A percentile compares a stretch with the other conserved stretches of the same genome.
phyloP scores from a whole-genome alignment of 148 eudicot genomes.

The Amaranthus hypochondriacus region DNA sequence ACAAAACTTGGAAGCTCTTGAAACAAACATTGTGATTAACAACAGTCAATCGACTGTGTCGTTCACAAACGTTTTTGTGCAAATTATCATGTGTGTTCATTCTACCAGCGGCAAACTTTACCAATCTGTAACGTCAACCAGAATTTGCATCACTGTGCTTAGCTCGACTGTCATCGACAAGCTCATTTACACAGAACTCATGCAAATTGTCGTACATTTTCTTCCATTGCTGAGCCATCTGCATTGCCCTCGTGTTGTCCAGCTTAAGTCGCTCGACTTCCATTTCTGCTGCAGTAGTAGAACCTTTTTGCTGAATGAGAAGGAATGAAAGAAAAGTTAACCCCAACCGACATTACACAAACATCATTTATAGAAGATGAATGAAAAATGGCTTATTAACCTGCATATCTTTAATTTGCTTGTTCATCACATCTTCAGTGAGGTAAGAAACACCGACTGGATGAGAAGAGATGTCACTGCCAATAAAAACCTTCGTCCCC shows the following conservation, averaged over 20 bases:
- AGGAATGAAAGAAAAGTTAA: background rate
- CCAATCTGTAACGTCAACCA: background rate
- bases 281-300: conserved; percentile 76
- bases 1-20: conserved; percentile 31
- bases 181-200: conserved; percentile 60
- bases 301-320: conserved; percentile 68
- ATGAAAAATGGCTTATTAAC: conserved; percentile 28
- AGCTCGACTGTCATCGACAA: conserved; percentile 46
- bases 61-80: background rate
- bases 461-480: conserved; percentile 27
- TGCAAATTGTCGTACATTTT: conserved; percentile 63
- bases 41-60: background rate
- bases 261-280: conserved; percentile 62
- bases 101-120: background rate
- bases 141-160: conserved; percentile 16
- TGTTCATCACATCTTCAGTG: conserved; percentile 51
- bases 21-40: background rate
- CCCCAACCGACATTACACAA: background rate
- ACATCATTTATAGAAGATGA: background rate
- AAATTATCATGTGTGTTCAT: background rate
- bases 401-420: conserved; percentile 80
- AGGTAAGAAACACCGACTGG: conserved; percentile 37
- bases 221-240: conserved; percentile 70
- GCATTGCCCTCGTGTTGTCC: conserved; percentile 52
- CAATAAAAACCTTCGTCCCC: conserved; percentile 48